phyloP scores from a whole-genome alignment of 345 rosid species.

The Zanthoxylum bungeanum region DNA sequence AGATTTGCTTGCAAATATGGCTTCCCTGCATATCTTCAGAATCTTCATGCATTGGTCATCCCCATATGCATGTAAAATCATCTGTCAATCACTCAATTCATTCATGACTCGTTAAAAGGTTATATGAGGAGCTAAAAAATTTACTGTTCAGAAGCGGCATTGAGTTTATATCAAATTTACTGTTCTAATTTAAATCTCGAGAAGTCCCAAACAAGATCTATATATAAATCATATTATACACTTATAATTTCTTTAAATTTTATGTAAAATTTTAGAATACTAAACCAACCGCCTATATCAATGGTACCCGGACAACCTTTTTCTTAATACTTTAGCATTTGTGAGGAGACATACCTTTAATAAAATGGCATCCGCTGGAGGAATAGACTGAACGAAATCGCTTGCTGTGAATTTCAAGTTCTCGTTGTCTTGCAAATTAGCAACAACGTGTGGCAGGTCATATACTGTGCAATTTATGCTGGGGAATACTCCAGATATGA shows the following conservation, averaged over 20 bases:
- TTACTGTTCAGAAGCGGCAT: too few relatives aligned
- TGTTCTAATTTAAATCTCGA: too few relatives aligned
- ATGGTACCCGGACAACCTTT: too few relatives aligned
- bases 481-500: constrained; percentile 11
- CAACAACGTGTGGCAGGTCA: constrained; percentile 23
- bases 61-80: constrained; percentile 33
- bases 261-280: too few relatives aligned
- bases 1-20: constrained; percentile 3
- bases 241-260: too few relatives aligned
- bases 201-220: too few relatives aligned
- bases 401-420: constrained; percentile 19
- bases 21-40: constrained; percentile 38
- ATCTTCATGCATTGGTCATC: constrained; percentile 48
- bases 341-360: constrained; percentile 23
- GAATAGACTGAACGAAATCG: constrained; percentile 18
- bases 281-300: too few relatives aligned
- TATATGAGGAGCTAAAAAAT: too few relatives aligned
- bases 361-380: constrained; percentile 14
- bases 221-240: too few relatives aligned
- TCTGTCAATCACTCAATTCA: constrained; percentile 11
- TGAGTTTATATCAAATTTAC: too few relatives aligned
- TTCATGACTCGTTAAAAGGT: too few relatives aligned
- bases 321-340: too few relatives aligned
- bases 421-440: background rate
- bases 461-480: constrained; percentile 14